Evolutionary conservation across 2,329 filamentous ascomycete genomes (phyloP), one percentile per base, ranked within the genome.

Genomic region (Tolypocladium pustulatum): DNA sequence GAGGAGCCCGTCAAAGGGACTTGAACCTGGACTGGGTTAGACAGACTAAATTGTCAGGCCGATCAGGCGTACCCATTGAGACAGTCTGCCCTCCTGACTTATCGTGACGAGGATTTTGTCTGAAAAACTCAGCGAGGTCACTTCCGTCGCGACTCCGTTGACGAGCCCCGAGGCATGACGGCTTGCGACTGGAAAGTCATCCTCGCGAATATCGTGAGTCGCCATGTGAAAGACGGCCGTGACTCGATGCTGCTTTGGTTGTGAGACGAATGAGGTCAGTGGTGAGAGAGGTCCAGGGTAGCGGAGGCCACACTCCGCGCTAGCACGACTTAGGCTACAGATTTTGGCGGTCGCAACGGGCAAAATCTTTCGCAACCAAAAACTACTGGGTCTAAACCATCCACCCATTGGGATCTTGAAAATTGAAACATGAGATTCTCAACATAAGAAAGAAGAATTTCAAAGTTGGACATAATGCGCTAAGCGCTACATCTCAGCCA

Each of bases 91-190:
- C 61, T 87, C 83, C 75, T 97, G 94, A 0, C 89, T 90, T 60
- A 97, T 81, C 1, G 91, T 97, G 62, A 99, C 78, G 66, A 99
- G 76, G 66, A 99, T 91, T 73, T 91, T 96, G 80, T 97, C 94
- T 10, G 86, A 81, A 73, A 97, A 97, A 66, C 80, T 84, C 57
- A 91, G 78, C 13, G 81, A 81, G 43, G 84, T 86, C 38, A 90
- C 86, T 63, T 91, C 85, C 1, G 94, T 97, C 40, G 80, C 72
- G 27, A 87, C 72, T 36, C 84, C 85, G 62, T 87, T 84, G 61
- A 97, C 83, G 3, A 78, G 69, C 3, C 87, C 86, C 1, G 79
- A 78, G 17, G 78, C 78, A 61, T 79, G 78, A 56, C 81, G 85
- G 2, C 83, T 86, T 13, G 76, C 74, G 4, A 86, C 88, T 20